Conservation (phyloP, 345 rosid genomes). For the Populus deltoides region DNA sequence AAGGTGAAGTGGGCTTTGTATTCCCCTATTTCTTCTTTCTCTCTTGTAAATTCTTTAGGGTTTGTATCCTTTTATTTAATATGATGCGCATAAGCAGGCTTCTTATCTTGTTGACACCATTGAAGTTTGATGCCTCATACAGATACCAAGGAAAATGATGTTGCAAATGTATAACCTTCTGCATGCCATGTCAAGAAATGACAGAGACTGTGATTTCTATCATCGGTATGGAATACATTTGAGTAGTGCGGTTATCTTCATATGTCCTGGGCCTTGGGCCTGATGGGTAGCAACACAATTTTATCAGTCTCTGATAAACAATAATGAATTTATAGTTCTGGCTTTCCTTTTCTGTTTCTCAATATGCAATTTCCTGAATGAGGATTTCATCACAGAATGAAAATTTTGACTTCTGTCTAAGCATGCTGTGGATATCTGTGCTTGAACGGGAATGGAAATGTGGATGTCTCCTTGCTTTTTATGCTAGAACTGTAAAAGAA, state of each 20-base stretch:
- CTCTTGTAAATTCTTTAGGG: neutral
- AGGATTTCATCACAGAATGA: neutral
- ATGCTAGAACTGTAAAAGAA: neutral
- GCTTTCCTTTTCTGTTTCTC: neutral
- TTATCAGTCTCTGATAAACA: neutral
- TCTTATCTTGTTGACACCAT: neutral
- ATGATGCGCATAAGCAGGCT: neutral
- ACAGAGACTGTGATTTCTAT: constrained; percentile 94
- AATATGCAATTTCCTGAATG: neutral
- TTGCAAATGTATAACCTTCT: constrained; percentile 91
- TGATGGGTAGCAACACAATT: neutral
- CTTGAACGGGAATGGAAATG: neutral
- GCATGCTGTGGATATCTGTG: neutral
- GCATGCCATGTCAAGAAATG: constrained; percentile 89
- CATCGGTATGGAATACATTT: constrained; percentile 65
- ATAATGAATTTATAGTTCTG: neutral
- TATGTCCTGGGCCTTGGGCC: neutral
- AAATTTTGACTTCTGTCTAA: neutral
- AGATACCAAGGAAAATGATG: constrained; percentile 98
- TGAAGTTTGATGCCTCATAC: constrained; percentile 27
- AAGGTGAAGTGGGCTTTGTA: constrained; percentile 57
- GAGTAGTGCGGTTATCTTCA: constrained; percentile 7
- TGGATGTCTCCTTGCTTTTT: neutral
- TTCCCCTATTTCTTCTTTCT: neutral
- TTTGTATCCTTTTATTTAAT: neutral